Base-by-base conservation (phyloP, 768 basidiomycete genomes). In the Suillus lakei region DNA sequence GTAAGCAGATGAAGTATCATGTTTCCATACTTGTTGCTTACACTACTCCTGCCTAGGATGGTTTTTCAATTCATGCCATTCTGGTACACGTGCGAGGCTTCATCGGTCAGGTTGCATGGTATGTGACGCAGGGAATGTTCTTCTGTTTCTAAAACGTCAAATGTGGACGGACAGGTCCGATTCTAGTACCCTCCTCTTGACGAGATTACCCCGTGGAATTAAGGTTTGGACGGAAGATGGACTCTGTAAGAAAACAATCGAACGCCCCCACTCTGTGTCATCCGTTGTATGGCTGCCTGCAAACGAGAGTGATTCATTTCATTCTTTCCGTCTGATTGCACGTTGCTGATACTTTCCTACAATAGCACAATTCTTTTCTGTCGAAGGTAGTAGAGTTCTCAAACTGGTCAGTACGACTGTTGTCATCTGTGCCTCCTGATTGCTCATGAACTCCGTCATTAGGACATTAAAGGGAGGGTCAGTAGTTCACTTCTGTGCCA, bases 211-310 rank as follows among this genome's bases (percentile, higher is more conserved):
- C 62, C 83, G 82, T 32, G 80, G 78, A 50, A 77, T 86, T 63
- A 86, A 87, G 72, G 75, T 86, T 60, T 86, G 85, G 85, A 82
- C 78, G 72, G 85, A 86, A 83, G 80, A 83, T 23, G 85, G 86
- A 46, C 80, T 85, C 46, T 84, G 84, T 69, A 79, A 71, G 64
- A 80, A 77, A 68, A 86, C 82, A 10, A 86, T 86, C 64, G 82
- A 84, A 60, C 80, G 86, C 10, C 76, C 76, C 56, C 77, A 77
- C 62, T 72, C 75, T 32, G 81, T 86, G 3, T 81, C 84, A 63
- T 84, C 85, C 21, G 78, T 87, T 53, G 77, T 80, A 58, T 86
- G 86, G 85, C 75, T 86, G 62, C 85, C 85, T 7, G 74, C 72
- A 30, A 82, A 82, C 56, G 80, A 84, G 70, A 82, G 84, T 84